Conservation (phyloP, 768 basidiomycete genomes). For the Auriscalpium microsporum region DNA sequence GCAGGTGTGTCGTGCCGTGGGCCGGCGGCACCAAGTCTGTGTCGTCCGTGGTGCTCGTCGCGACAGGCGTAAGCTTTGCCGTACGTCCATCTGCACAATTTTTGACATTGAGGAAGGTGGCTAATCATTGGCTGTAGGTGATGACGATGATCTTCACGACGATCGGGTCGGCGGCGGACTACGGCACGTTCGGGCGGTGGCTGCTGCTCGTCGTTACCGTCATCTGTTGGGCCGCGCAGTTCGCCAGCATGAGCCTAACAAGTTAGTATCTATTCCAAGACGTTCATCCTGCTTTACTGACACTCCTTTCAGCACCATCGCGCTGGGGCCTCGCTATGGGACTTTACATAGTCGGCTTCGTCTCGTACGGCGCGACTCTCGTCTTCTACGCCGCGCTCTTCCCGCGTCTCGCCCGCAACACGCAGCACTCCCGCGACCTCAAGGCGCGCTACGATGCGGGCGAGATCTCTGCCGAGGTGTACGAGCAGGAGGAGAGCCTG, state of each 20-base stretch:
- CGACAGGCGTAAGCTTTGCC: slow-evolving; percentile 71
- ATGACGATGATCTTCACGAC: slow-evolving; percentile 82
- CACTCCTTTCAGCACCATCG: slow-evolving; percentile 37
- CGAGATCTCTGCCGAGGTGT: slow-evolving; percentile 50
- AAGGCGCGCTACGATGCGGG: slow-evolving; percentile 50
- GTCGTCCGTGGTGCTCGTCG: slow-evolving; percentile 66
- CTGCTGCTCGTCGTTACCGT: slow-evolving; percentile 60
- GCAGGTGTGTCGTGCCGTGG: slow-evolving; percentile 76
- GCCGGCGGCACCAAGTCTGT: slow-evolving; percentile 63
- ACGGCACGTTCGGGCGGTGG: slow-evolving; percentile 72
- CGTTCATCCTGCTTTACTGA: background rate
- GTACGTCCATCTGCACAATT: slow-evolving; percentile 26
- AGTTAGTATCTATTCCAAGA: slow-evolving; percentile 31
- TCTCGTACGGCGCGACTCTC: slow-evolving; percentile 71
- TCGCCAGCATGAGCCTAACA: slow-evolving; percentile 65
- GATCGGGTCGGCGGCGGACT: slow-evolving; percentile 61
- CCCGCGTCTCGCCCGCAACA: slow-evolving; percentile 76
- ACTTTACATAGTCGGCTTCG: slow-evolving; percentile 71
- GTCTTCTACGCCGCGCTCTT: slow-evolving; percentile 77
- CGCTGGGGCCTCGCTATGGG: slow-evolving; percentile 74
- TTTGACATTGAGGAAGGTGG: too few species aligned
- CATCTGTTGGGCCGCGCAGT: slow-evolving; percentile 77
- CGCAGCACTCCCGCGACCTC: slow-evolving; percentile 48
- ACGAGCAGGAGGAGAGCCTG: slow-evolving; percentile 66
- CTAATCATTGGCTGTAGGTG: slow-evolving; percentile 29